Evolutionary conservation across 257 asterid genomes (phyloP), one percentile per base, ranked within the genome.

Genomic region (Orobanche coerulescens): DNA sequence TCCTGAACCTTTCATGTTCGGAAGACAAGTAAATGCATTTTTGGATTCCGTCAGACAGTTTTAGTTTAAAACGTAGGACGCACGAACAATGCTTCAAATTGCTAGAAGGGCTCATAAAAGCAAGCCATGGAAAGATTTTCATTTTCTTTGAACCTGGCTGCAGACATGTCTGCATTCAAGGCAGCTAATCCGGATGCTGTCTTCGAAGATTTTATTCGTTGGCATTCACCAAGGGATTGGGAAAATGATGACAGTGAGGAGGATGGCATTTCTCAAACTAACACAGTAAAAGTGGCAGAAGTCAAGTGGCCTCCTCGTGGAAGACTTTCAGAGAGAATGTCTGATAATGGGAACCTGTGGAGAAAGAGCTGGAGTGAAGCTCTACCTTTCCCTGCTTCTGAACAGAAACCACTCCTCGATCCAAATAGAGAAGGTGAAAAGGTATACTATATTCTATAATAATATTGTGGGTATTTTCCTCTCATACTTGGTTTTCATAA

Each of bases 211-310:
- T 93, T 89, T 70, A 93, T 89, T 56, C 82, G 98, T 57, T 86
- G 98, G 98, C 95, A 89, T 78, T 93, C 98, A 61, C 98, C 97
- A 25, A 77, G 89, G 77, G 98, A 92, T 68, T 92, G 97, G 98
- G 98, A 92, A 72, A 71, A 61, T 39, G 85, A 76, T 67, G 74
- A 47, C 16, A 66, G 31, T 59, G 64, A 64, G 62, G 80, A 61
- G 52, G 62, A 11, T 39, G 85, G 72, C 58, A 64, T 24, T 22
- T 79, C 89, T 70, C 76, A 64, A 39, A 60, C 52, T 34, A 73
- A 51, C 65, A 33, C 64, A 31, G 43, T 28, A 40, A 78, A 50
- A 54, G 64, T 22, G 33, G 62, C 63, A 18, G 65, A 66, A 55
- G 68, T 34, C 22, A 62, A 75, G 60, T 93, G 98, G 97, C 97